These are phyloP conservation scores for Aegilops bicornis DNA, from an alignment of 176 grass and related monocot species.

Conservation along the genomic window DNA sequence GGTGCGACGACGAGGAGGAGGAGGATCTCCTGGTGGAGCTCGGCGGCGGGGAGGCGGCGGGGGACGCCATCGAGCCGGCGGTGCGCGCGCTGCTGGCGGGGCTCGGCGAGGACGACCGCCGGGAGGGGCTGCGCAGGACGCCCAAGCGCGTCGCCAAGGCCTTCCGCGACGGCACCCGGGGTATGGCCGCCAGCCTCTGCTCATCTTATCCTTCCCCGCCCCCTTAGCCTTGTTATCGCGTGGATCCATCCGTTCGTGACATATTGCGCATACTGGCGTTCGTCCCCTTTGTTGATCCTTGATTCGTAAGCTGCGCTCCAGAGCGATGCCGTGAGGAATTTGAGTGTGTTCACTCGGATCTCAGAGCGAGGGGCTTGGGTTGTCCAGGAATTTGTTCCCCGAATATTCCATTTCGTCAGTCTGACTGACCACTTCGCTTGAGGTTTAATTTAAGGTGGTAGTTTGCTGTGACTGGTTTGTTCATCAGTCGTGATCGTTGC, in stretches of 20 bases:
- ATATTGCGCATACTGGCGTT: background rate
- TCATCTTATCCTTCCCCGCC: background rate
- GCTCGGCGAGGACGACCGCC: conserved; percentile 79
- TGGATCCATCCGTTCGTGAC: conserved; percentile 39
- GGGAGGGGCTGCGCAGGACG: conserved; percentile 71
- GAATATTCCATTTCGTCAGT: conserved; percentile 13
- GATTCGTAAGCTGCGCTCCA: background rate
- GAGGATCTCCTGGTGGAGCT: background rate
- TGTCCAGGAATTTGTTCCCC: background rate
- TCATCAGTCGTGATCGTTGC: conserved; percentile 3
- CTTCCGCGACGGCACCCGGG: conserved; percentile 87
- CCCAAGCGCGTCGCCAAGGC: conserved; percentile 97
- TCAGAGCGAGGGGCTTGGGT: background rate
- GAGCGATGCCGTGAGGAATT: conserved; percentile 1
- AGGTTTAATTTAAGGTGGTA: background rate
- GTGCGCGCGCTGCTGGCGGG: conserved; percentile 66
- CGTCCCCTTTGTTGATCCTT: background rate
- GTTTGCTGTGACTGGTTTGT: conserved; percentile 7
- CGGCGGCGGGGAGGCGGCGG: background rate
- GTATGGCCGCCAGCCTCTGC: background rate
- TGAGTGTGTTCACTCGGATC: background rate
- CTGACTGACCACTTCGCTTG: background rate
- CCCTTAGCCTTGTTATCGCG: rapidly evolving
- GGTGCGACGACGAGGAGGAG: conserved; percentile 36
- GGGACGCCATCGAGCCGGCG: conserved; percentile 53